Evolutionary conservation across 306 rosid genomes (phyloP).

Genomic region (Amphicarpaea edgeworthii): DNA sequence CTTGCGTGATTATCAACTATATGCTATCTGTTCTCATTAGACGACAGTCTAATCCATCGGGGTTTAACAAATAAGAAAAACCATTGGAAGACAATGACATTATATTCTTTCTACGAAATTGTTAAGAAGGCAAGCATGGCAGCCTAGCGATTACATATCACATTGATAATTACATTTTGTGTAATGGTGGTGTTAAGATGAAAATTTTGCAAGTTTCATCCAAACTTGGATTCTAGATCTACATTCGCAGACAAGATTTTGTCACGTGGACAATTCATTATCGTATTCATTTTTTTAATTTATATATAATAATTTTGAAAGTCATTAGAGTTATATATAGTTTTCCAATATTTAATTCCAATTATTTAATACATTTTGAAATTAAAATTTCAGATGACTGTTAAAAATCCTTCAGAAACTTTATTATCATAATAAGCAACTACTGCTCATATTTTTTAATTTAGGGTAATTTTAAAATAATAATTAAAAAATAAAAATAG

Average conservation of each 20-base stretch:
- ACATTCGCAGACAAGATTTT: background rate
- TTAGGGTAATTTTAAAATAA: background rate
- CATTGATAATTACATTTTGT: background rate
- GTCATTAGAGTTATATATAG: background rate
- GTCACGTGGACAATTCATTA: too few species aligned
- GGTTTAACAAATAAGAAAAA: background rate
- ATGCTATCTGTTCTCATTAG: background rate
- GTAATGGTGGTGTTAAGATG: background rate
- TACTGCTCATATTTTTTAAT: background rate
- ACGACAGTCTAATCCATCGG: background rate
- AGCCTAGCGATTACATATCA: background rate
- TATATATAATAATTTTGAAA: background rate
- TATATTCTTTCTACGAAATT: constrained; percentile 9
- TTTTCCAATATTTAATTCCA: background rate
- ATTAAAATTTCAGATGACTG: background rate
- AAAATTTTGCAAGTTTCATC: background rate
- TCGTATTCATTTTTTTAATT: too few species aligned
- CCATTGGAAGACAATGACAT: constrained; percentile 33
- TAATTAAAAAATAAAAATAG: background rate
- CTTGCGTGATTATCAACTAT: constrained; percentile 4
- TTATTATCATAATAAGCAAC: background rate
- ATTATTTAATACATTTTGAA: background rate
- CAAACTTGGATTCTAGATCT: background rate
- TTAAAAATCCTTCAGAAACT: background rate
- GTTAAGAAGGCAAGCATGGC: background rate